Evolutionary conservation across 2,329 filamentous ascomycete species (phyloP).

Genomic region (Colletotrichum sp.): DNA sequence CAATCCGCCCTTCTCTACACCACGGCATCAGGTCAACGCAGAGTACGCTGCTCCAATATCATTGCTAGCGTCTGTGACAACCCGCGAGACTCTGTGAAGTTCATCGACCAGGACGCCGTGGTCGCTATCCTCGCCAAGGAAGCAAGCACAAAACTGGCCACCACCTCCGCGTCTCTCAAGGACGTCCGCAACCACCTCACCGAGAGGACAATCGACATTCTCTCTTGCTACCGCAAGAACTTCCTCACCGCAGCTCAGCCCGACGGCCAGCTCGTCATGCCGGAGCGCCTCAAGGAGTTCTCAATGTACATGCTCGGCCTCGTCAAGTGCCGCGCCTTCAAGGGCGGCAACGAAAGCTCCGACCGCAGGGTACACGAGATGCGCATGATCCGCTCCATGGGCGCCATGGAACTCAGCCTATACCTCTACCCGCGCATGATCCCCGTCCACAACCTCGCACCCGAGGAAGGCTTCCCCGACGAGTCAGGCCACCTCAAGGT

Average conservation of each 20-base stretch:
- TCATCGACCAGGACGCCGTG: constrained; percentile 95
- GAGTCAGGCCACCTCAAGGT: constrained; percentile 87
- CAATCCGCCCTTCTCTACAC: constrained; percentile 95
- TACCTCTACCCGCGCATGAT: constrained; percentile 97
- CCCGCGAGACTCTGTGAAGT: constrained; percentile 85
- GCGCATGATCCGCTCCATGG: constrained; percentile 88
- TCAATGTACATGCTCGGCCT: constrained; percentile 94
- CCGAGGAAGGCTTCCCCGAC: constrained; percentile 92
- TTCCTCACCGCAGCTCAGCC: constrained; percentile 84
- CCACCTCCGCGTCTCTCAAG: constrained; percentile 74
- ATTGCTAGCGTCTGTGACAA: constrained; percentile 91
- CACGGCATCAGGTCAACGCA: constrained; percentile 83
- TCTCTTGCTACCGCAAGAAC: constrained; percentile 91
- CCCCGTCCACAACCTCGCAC: constrained; percentile 85
- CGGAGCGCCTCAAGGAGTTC: constrained; percentile 95
- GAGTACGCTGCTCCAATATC: constrained; percentile 91
- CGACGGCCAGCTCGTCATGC: constrained; percentile 90
- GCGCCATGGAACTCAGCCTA: constrained; percentile 81
- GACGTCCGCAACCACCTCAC: constrained; percentile 84
- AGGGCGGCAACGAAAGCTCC: constrained; percentile 87
- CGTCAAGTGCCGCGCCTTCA: constrained; percentile 90
- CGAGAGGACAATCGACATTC: constrained; percentile 91
- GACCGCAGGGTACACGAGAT: constrained; percentile 92
- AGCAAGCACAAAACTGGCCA: constrained; percentile 81
- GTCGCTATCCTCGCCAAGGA: constrained; percentile 91